Conservation (phyloP, 257 asterid genomes). For the Fraxinus pennsylvanica region DNA sequence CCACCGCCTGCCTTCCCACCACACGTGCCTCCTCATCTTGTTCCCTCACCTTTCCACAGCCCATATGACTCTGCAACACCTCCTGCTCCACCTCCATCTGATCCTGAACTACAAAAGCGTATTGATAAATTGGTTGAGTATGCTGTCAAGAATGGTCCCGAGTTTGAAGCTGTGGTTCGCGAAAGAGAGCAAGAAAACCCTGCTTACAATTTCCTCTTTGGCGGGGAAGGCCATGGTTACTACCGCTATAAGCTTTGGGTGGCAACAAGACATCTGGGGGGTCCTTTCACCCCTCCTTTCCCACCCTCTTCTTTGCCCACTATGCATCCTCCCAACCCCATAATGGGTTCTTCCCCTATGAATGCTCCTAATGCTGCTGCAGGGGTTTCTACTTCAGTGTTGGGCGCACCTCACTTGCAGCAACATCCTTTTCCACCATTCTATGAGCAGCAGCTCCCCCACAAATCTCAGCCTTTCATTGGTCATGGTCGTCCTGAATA, state of each 20-base stretch:
- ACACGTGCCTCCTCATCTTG: conserved; percentile 71
- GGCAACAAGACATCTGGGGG: conserved; percentile 65
- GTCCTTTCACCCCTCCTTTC: conserved; percentile 63
- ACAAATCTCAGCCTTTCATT: conserved; percentile 55
- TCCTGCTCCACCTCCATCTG: conserved; percentile 89
- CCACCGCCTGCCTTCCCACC: conserved; percentile 74
- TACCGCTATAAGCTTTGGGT: conserved; percentile 83
- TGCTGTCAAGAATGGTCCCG: conserved; percentile 93
- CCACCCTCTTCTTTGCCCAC: conserved; percentile 61
- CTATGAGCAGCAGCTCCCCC: conserved; percentile 76
- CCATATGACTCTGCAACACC: conserved; percentile 76
- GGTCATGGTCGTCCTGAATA: conserved; percentile 71
- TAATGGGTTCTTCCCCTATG: conserved; percentile 67
- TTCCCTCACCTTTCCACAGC: conserved; percentile 67
- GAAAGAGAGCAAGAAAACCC: conserved; percentile 97
- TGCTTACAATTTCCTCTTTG: conserved; percentile 81
- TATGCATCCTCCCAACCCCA: conserved; percentile 66
- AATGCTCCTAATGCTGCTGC: conserved; percentile 60
- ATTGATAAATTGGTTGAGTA: conserved; percentile 89
- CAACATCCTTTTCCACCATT: conserved; percentile 73
- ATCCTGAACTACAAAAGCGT: conserved; percentile 91
- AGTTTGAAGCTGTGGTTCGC: conserved; percentile 93
- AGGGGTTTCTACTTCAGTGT: neutral
- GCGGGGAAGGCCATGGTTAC: conserved; percentile 93
- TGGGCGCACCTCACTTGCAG: conserved; percentile 30